These are phyloP conservation scores for Fulvia fulva DNA, from an alignment of 2,329 filamentous ascomycete species.

Conservation along the genomic window DNA sequence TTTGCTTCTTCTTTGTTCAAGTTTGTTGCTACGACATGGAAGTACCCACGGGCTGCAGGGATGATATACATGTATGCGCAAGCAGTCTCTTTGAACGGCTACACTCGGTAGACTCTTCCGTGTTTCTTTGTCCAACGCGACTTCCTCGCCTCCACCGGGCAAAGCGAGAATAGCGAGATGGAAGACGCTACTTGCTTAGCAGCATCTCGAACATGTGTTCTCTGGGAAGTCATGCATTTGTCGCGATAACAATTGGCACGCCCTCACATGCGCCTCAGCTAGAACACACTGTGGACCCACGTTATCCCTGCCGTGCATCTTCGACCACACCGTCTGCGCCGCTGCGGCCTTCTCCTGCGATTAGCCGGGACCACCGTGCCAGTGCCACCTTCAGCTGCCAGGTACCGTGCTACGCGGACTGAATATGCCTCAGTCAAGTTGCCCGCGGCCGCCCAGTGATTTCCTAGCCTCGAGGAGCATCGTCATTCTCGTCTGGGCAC, in stretches of 20 bases:
- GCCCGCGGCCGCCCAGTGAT: background rate
- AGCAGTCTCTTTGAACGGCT: background rate
- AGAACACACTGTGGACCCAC: conserved; percentile 5
- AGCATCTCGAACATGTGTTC: conserved; percentile 11
- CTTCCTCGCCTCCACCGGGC: background rate
- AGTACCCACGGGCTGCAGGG: background rate
- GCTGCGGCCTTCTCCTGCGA: no score
- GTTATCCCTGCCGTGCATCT: conserved; percentile 9
- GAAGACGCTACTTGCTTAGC: background rate
- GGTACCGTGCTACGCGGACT: conserved; percentile 6
- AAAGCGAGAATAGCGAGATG: background rate
- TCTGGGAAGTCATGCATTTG: background rate
- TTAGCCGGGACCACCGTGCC: background rate
- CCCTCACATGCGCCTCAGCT: background rate
- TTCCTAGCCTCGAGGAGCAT: background rate
- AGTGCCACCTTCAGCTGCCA: conserved; percentile 3
- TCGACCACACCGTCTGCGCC: conserved; percentile 5
- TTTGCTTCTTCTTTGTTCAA: background rate
- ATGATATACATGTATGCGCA: background rate
- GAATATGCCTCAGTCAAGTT: background rate
- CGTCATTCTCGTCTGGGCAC: background rate
- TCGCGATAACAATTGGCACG: conserved; percentile 4
- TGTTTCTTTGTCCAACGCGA: background rate
- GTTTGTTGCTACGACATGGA: background rate
- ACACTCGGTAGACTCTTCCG: background rate